Conservation (phyloP, 2,329 filamentous ascomycete genomes). For the Penicillium sp. region DNA sequence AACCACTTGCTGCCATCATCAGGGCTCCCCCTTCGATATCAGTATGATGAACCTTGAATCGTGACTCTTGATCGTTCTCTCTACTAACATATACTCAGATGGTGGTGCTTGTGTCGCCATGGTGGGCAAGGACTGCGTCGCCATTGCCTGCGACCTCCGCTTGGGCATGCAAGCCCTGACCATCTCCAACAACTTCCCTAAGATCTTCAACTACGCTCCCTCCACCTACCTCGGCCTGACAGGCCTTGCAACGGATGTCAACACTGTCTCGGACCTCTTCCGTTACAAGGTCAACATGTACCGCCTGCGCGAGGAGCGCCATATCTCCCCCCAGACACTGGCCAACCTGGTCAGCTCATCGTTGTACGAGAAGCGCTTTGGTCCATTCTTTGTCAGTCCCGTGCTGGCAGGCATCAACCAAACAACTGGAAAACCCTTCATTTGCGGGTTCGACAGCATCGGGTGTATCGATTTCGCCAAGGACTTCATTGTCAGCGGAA, state of each 20-base stretch:
- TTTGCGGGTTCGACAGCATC: constrained; percentile 98
- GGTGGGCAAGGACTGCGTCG: constrained; percentile 99
- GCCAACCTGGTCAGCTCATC: constrained; percentile 91
- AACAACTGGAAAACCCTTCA: constrained; percentile 92
- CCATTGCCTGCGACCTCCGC: constrained; percentile 97
- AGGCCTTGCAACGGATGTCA: constrained; percentile 92
- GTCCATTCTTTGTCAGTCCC: constrained; percentile 93
- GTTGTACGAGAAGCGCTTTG: constrained; percentile 94
- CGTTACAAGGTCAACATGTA: constrained; percentile 99
- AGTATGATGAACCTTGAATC: constrained; percentile 61
- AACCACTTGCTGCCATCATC: constrained; percentile 41
- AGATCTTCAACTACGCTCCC: constrained; percentile 93
- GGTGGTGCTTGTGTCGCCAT: constrained; percentile 97
- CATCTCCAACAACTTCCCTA: constrained; percentile 98
- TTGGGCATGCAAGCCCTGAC: constrained; percentile 95
- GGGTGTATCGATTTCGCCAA: constrained; percentile 99
- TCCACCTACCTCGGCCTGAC: constrained; percentile 95
- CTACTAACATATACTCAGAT: constrained; percentile 49
- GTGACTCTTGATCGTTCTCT: constrained; percentile 10
- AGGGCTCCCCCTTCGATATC: constrained; percentile 95
- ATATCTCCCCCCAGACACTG: constrained; percentile 92
- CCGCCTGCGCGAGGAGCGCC: constrained; percentile 94
- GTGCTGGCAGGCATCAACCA: constrained; percentile 94
- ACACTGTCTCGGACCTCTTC: constrained; percentile 93
- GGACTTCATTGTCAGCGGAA: constrained; percentile 98